Conservation (phyloP, 306 rosid species). For the Coriaria nepalensis region DNA sequence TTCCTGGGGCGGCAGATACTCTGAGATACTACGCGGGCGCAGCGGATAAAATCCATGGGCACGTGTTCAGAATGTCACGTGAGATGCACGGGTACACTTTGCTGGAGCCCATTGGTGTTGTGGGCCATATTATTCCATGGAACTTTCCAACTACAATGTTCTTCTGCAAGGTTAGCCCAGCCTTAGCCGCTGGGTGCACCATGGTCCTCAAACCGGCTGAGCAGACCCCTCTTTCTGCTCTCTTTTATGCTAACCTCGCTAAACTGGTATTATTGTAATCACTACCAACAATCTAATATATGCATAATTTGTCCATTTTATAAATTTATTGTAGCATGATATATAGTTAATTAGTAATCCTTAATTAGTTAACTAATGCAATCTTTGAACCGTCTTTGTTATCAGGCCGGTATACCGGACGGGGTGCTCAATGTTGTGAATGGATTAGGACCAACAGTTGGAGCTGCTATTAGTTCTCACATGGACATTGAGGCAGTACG, state of each 20-base stretch:
- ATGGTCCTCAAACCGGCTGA: constrained; percentile 68
- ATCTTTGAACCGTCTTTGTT: background rate
- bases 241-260: constrained; percentile 56
- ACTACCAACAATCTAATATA: too few species aligned
- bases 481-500: constrained; percentile 27
- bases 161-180: constrained; percentile 39
- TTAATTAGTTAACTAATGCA: background rate
- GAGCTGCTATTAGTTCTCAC: constrained; percentile 37
- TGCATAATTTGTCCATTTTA: constrained; percentile 12
- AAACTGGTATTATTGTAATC: too few species aligned
- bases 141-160: constrained; percentile 46
- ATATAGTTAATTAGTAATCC: background rate
- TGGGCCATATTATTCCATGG: constrained; percentile 74
- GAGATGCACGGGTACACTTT: constrained; percentile 49
- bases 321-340: too few species aligned
- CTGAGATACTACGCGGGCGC: constrained; percentile 68
- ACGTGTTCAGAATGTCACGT: constrained; percentile 31
- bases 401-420: constrained; percentile 47
- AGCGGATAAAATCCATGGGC: constrained; percentile 70
- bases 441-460: constrained; percentile 42
- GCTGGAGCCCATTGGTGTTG: constrained; percentile 61
- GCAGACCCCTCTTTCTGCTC: constrained; percentile 71
- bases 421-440: constrained; percentile 45
- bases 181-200: constrained; percentile 78
- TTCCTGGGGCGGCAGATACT: constrained; percentile 23